These are phyloP conservation scores for Mrakia frigida DNA, from an alignment of 768 basidiomycete genomes.

Conservation along the genomic window DNA sequence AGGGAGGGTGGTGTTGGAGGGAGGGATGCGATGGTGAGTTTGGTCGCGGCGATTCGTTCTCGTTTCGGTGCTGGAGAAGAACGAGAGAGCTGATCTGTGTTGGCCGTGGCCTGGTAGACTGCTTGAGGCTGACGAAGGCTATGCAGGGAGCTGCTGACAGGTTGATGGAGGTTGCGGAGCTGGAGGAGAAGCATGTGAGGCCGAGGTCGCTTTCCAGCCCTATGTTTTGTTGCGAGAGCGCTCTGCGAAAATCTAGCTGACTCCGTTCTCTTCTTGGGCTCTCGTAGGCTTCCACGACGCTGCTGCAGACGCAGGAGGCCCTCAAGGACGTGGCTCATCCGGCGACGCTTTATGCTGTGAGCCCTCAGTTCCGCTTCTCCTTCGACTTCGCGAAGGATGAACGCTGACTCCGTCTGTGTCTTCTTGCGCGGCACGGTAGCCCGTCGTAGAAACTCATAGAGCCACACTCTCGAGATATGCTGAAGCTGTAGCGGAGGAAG, in stretches of 20 bases:
- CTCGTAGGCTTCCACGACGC: conserved; percentile 62
- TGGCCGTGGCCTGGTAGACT: conserved; percentile 50
- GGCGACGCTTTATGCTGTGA: conserved; percentile 62
- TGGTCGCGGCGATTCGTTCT: neutral
- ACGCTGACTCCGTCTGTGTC: neutral
- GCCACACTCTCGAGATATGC: conserved; percentile 63
- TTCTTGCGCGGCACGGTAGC: conserved; percentile 50
- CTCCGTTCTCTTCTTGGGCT: too few species aligned
- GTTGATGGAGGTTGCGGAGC: conserved; percentile 62
- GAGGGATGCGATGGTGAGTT: conserved; percentile 63
- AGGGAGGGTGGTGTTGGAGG: conserved; percentile 83
- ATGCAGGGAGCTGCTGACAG: conserved; percentile 70
- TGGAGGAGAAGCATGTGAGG: conserved; percentile 28
- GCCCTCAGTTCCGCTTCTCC: too few species aligned
- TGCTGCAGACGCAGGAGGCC: conserved; percentile 67
- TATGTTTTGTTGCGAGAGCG: conserved; percentile 17
- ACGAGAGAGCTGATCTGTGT: neutral
- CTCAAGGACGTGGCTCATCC: conserved; percentile 74
- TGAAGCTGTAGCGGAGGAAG: conserved; percentile 49
- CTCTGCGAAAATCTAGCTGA: too few species aligned
- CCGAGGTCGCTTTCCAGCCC: conserved; percentile 64
- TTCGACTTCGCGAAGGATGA: neutral
- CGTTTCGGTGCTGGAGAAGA: neutral
- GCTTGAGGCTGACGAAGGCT: conserved; percentile 70
- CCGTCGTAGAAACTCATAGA: conserved; percentile 67